Base-by-base conservation (phyloP, 306 rosid species). In the Morella rubra region DNA sequence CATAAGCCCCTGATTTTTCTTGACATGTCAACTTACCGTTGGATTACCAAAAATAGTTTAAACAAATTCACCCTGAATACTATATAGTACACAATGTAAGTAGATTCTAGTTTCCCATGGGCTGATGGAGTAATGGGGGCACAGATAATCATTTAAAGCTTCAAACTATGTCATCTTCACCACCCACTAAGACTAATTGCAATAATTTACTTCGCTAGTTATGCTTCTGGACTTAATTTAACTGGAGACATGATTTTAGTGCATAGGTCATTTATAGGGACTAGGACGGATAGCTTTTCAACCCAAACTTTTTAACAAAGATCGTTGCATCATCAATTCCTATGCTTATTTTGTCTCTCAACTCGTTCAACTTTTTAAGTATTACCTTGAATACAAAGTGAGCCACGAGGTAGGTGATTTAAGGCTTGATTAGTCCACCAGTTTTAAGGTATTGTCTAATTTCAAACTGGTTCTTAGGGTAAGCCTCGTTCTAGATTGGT, bases 101-200 rank as follows among this genome's bases (percentile, higher is more conserved):
- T 22, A 32, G 69, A 62, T 62, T 32, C 20, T 14, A 6, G 44
- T 62, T 62, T 37, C 50, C 3, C 37, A 18, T 54, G 47, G 19
- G 6, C 32, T 68, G 41, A 16, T 1, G 70, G 69, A 47, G 52
- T 45, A 22, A 41, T 59, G 70, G 51, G 50, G 27, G 68, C 16
- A 14, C 20, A 65, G 51, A 11, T 40, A 42, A 77, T 65, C 70
- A 65, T 65, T 65, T 65, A 40, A 42, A 65, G 24, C 12, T 64
- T 64, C 18, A 61, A 13, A 32, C 55, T 70, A 59, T 53, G 10
- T 22, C 58, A 18, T 66, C 37, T 62, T 81, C 53, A 1, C 76
- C 79, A 46, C 73, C 81, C 85, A 77, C 92, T 67, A 45, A 32
- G 51, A 62, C 44, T 72, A 61, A 81, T 76, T 76, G 37, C 37